phyloP scores from a whole-genome alignment of 2,329 filamentous ascomycete genomes.

The Aspergillus sp. region DNA sequence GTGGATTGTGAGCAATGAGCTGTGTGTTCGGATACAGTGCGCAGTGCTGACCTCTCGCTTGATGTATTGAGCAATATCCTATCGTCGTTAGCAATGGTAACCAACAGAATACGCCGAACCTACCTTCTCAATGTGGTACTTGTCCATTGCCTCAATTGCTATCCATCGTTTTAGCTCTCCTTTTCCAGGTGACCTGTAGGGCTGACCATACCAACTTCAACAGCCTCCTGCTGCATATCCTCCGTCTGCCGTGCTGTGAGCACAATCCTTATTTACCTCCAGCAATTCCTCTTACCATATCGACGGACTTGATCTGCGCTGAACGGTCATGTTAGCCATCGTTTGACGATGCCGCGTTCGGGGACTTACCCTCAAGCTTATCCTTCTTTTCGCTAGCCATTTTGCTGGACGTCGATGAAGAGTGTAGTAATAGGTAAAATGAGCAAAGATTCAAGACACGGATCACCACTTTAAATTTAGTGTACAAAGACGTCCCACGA shows the following conservation, averaged over 20 bases:
- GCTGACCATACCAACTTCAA: conserved; percentile 80
- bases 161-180: conserved; percentile 29
- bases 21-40: conserved; percentile 21
- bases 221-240: conserved; percentile 93
- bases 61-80: conserved; percentile 96
- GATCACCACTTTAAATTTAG: background rate
- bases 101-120: background rate
- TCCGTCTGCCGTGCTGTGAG: conserved; percentile 68
- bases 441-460: background rate
- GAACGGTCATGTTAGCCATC: conserved; percentile 26
- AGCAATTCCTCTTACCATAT: conserved; percentile 72
- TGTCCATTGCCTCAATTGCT: conserved; percentile 73
- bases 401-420: conserved; percentile 4
- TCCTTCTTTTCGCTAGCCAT: conserved; percentile 61
- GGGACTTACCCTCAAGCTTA: conserved; percentile 72
- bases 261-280: conserved; percentile 11
- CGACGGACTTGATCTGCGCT: conserved; percentile 97
- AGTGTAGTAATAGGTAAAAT: background rate
- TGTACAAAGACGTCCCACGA: background rate
- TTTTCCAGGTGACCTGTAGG: background rate
- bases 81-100: conserved; percentile 7
- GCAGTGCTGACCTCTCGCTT: conserved; percentile 74
- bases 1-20: conserved; percentile 26
- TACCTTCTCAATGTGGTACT: conserved; percentile 73
- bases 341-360: background rate